A percentile compares a stretch with the other conserved stretches of the same genome.
These are phyloP conservation scores for Mycothermus thermophilus DNA, from an alignment of 495 filamentous ascomycete species.

Conservation along the genomic window DNA sequence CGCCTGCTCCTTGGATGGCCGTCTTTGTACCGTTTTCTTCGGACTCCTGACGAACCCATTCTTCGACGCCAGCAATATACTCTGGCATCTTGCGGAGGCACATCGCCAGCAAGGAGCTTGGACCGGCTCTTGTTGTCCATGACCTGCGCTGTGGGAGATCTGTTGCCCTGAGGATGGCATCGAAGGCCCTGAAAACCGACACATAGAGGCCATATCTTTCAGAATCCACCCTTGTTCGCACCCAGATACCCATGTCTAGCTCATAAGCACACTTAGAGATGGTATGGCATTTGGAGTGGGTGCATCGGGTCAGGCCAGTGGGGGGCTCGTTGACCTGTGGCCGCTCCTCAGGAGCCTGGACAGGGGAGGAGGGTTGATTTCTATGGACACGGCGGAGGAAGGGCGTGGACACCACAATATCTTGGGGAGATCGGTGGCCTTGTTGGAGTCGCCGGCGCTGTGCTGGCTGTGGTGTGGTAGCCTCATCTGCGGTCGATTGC, in stretches of 20 bases:
- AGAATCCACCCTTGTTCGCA: slow-evolving; percentile 3
- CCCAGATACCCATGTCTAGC: slow-evolving; percentile 4
- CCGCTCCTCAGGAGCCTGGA: not conserved
- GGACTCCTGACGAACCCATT: slow-evolving; percentile 34
- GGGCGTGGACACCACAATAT: slow-evolving; percentile 14
- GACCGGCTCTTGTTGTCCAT: no score
- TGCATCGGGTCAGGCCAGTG: slow-evolving; percentile 1
- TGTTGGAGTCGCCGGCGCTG: slow-evolving; percentile 6
- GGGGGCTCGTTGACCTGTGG: not conserved
- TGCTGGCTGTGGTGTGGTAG: slow-evolving; percentile 10
- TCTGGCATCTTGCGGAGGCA: slow-evolving; percentile 47
- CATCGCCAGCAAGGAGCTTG: slow-evolving; percentile 48
- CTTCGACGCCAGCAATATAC: slow-evolving; percentile 49
- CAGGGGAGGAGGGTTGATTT: slow-evolving; percentile 12
- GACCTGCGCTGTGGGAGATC: slow-evolving; percentile 2
- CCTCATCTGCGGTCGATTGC: not conserved
- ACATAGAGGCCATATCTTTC: slow-evolving; percentile 11
- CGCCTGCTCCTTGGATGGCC: slow-evolving; percentile 22
- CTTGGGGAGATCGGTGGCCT: slow-evolving; percentile 7
- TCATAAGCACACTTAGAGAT: slow-evolving; percentile 10
- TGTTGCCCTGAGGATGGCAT: slow-evolving; percentile 35
- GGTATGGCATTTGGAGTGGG: slow-evolving; percentile 1
- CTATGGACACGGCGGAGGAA: slow-evolving; percentile 16
- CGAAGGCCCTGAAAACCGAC: slow-evolving; percentile 33
- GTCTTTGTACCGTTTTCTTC: slow-evolving; percentile 34